Percentiles rank a stretch among this genome's conserved stretches.
Evolutionary conservation across 23 red algal genomes (phyloP).

Genomic region (Gracilaria vermiculophylla): DNA sequence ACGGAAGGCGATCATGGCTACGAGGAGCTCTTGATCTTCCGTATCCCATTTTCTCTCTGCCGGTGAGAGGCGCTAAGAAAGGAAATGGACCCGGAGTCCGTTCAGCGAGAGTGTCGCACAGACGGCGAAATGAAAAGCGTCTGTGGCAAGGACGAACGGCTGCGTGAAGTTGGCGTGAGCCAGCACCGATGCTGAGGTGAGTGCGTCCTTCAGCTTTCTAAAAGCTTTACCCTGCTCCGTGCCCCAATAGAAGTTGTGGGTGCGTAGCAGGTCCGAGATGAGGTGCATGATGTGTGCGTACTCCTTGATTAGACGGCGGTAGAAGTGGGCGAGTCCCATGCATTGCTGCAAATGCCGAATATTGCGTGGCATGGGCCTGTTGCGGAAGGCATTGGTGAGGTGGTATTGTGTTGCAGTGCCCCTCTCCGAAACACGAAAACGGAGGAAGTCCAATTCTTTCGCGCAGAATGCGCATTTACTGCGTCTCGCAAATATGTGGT

Average conservation of each 20-base stretch:
- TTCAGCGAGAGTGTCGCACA: background rate
- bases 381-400: too few relatives aligned
- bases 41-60: background rate
- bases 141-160: background rate
- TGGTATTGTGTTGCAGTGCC: too few relatives aligned
- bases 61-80: background rate
- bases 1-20: conserved; percentile 15
- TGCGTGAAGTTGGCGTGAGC: background rate
- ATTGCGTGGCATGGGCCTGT: too few relatives aligned
- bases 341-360: too few relatives aligned
- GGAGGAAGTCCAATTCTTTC: background rate
- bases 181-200: background rate
- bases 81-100: background rate
- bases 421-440: background rate
- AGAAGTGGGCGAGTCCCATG: too few relatives aligned
- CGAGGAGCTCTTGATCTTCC: background rate
- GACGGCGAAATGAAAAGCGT: background rate
- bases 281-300: too few relatives aligned
- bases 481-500: background rate
- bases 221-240: too few relatives aligned
- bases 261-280: too few relatives aligned
- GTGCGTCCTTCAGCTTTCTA: background rate
- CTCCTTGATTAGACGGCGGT: too few relatives aligned
- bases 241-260: too few relatives aligned
- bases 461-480: background rate